Evolutionary conservation across 257 asterid species (phyloP).

Genomic region (Solanum tacnaense): DNA sequence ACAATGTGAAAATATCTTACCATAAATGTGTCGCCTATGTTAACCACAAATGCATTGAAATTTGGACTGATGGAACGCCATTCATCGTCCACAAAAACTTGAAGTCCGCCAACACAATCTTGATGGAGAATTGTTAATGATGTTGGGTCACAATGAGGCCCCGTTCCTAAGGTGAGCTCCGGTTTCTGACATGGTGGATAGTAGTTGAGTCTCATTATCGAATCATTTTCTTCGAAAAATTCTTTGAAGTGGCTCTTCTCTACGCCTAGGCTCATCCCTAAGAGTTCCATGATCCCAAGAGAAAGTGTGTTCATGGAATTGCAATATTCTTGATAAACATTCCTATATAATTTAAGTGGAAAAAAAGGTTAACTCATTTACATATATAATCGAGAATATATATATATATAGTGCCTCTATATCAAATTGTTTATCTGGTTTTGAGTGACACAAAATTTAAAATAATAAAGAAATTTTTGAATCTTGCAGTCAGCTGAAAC

Average conservation of each 20-base stretch:
- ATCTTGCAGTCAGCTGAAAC: neutral
- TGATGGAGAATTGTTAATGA: slow-evolving; percentile 95
- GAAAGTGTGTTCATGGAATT: slow-evolving; percentile 65
- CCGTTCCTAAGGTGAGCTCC: slow-evolving; percentile 70
- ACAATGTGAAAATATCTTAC: slow-evolving; percentile 15
- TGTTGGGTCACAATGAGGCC: slow-evolving; percentile 95
- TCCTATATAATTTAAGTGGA: slow-evolving; percentile 20
- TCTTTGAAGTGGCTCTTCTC: slow-evolving; percentile 27
- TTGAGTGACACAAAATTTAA: neutral
- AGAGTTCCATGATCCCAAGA: slow-evolving; percentile 71
- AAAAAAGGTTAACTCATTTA: neutral
- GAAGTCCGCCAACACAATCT: slow-evolving; percentile 74
- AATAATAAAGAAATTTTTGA: no score
- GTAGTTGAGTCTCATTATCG: slow-evolving; percentile 81
- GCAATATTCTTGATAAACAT: slow-evolving; percentile 60
- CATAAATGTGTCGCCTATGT: slow-evolving; percentile 97
- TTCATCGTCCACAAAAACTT: slow-evolving; percentile 64
- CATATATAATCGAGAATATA: no score
- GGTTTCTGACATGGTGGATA: slow-evolving; percentile 85
- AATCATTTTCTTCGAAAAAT: slow-evolving; percentile 61
- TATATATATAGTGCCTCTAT: no score
- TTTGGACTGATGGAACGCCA: slow-evolving; percentile 66
- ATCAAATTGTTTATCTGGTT: no score
- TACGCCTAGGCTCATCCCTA: slow-evolving; percentile 76
- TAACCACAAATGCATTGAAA: slow-evolving; percentile 60